A percentile compares a stretch with the other conserved stretches of the same genome.
Evolutionary conservation across 768 basidiomycete species (phyloP).

Genomic region (Lentinus brumalis): DNA sequence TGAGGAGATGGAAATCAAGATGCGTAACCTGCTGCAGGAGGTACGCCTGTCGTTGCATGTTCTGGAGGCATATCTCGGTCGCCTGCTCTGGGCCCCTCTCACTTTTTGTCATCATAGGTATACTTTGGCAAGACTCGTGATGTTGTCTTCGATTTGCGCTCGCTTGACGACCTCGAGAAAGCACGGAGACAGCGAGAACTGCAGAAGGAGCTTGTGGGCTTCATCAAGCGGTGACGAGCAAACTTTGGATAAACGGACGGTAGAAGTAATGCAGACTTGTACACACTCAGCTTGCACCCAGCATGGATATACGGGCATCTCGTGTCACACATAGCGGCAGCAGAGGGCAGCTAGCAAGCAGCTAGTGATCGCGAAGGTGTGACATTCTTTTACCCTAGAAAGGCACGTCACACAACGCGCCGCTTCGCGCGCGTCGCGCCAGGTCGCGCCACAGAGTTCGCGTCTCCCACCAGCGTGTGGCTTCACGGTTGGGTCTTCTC

Average conservation of each 20-base stretch:
- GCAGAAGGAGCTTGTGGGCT: conserved; percentile 87
- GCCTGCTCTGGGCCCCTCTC: background rate
- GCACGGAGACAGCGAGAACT: conserved; percentile 80
- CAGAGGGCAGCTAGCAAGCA: background rate
- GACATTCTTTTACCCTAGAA: too few species aligned
- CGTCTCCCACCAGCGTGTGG: too few species aligned
- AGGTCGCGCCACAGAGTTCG: too few species aligned
- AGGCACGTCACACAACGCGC: too few species aligned
- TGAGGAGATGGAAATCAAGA: conserved; percentile 99
- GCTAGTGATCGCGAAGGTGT: too few species aligned
- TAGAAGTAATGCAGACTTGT: conserved; percentile 15
- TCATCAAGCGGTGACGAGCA: conserved; percentile 63
- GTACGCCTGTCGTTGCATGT: conserved; percentile 37
- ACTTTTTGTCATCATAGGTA: conserved; percentile 48
- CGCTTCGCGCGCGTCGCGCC: too few species aligned
- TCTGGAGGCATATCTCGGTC: too few species aligned
- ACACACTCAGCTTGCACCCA: background rate
- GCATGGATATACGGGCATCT: background rate
- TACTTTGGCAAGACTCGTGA: conserved; percentile 98
- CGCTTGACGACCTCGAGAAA: conserved; percentile 82
- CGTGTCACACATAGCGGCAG: background rate
- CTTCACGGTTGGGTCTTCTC: too few species aligned
- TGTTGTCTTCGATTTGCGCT: conserved; percentile 89
- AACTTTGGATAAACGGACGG: background rate
- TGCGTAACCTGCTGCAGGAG: conserved; percentile 93